phyloP scores from a whole-genome alignment of 1,139 yeast genomes.

The Taphrina confusa region DNA sequence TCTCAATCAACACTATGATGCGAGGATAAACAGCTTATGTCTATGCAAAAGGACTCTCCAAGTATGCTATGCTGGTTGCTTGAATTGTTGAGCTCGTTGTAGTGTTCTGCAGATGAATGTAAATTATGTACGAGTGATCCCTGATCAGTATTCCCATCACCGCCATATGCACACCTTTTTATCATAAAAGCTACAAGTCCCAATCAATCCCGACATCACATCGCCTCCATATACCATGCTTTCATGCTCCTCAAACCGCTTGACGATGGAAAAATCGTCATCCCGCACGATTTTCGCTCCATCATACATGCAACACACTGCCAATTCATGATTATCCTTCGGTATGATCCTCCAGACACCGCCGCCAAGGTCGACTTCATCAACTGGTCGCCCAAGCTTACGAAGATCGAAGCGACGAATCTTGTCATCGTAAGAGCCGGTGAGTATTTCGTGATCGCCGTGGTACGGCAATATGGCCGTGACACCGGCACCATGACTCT shows the following conservation, averaged over 20 bases:
- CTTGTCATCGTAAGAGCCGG: constrained; percentile 35
- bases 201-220: constrained; percentile 5
- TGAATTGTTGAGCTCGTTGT: background rate
- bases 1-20: background rate
- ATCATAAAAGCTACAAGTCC: constrained; percentile 36
- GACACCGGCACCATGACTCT: constrained; percentile 34
- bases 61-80: background rate
- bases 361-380: constrained; percentile 31
- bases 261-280: constrained; percentile 7
- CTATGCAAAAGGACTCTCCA: background rate
- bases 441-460: constrained; percentile 9
- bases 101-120: no score
- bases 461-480: constrained; percentile 31
- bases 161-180: constrained; percentile 33
- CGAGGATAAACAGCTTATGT: background rate
- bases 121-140: no score
- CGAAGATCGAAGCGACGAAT: constrained; percentile 34
- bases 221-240: constrained; percentile 36
- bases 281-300: constrained; percentile 34
- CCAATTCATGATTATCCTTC: background rate
- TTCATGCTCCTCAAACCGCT: constrained; percentile 14
- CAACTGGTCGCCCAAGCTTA: constrained; percentile 8
- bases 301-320: constrained; percentile 34
- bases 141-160: background rate
- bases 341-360: constrained; percentile 36